phyloP scores from a whole-genome alignment of 2,329 filamentous ascomycete species.

The Magnaporthiopsis incrustans region DNA sequence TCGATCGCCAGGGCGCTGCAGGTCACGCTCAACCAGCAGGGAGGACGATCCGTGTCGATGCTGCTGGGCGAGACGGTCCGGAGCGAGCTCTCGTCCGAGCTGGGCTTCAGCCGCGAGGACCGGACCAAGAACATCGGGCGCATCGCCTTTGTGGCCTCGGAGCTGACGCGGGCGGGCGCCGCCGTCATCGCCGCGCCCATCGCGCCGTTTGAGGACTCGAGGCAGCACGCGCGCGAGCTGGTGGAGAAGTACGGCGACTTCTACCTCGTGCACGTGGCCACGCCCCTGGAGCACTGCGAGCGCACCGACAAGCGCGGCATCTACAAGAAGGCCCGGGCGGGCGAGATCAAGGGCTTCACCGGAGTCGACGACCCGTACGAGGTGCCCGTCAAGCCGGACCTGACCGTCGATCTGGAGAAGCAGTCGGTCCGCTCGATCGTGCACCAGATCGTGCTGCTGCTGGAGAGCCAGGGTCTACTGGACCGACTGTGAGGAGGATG shows the following conservation, averaged over 20 bases:
- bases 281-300: conserved; percentile 85
- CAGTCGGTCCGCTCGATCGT: conserved; percentile 87
- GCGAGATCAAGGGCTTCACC: conserved; percentile 97
- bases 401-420: conserved; percentile 78
- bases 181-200: conserved; percentile 96
- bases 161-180: conserved; percentile 86
- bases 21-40: conserved; percentile 96
- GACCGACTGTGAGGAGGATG: conserved; percentile 50
- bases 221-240: conserved; percentile 71
- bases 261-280: conserved; percentile 92
- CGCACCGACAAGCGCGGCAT: conserved; percentile 90
- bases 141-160: conserved; percentile 91
- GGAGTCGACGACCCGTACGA: conserved; percentile 98
- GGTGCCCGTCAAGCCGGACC: conserved; percentile 68
- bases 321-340: conserved; percentile 73
- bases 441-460: conserved; percentile 88
- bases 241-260: conserved; percentile 86
- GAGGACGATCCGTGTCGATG: conserved; percentile 87
- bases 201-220: conserved; percentile 77
- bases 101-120: conserved; percentile 90
- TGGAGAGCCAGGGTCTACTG: conserved; percentile 83
- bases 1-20: conserved; percentile 92
- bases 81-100: conserved; percentile 83
- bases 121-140: conserved; percentile 91
- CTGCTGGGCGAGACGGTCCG: conserved; percentile 94